phyloP scores from a whole-genome alignment of 164 flowering plant species.

The Magnolia sinica region DNA sequence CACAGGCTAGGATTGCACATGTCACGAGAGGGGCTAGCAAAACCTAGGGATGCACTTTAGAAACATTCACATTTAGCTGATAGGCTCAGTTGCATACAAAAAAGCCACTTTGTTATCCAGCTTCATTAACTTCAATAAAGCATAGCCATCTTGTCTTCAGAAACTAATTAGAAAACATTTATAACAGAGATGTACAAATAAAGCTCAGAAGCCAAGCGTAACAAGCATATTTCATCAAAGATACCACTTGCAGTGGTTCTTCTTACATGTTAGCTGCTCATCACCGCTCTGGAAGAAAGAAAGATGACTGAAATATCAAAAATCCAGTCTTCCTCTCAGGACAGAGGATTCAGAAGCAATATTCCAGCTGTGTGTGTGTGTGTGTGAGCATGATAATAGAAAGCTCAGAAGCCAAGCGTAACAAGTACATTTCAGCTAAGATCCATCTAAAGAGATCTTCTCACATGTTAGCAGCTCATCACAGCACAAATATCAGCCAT shows the following conservation, averaged over 20 bases:
- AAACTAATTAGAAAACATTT: neutral
- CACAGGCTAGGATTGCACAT: too few relatives aligned
- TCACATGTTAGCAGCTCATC: slow-evolving; percentile 35
- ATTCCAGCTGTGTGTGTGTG: neutral
- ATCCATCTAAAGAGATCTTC: slow-evolving; percentile 18
- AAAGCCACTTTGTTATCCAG: too few relatives aligned
- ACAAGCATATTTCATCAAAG: slow-evolving; percentile 44
- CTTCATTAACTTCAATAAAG: too few relatives aligned
- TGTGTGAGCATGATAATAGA: neutral
- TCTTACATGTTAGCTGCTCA: slow-evolving; percentile 34
- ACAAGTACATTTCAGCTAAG: slow-evolving; percentile 44
- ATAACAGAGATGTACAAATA: neutral
- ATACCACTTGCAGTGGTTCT: slow-evolving; percentile 14
- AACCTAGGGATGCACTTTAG: too few relatives aligned
- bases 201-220: slow-evolving; percentile 69
- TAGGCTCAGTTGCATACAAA: too few relatives aligned
- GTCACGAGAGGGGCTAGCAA: too few relatives aligned
- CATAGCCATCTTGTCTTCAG: neutral
- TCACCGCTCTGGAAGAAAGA: slow-evolving; percentile 16
- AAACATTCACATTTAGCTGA: too few relatives aligned
- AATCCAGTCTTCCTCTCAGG: neutral
- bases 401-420: slow-evolving; percentile 68
- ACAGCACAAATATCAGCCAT: slow-evolving; percentile 8
- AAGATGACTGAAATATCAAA: neutral
- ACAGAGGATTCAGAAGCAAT: neutral